These are phyloP conservation scores for Fusarium marasasianum DNA, from an alignment of 2,329 filamentous ascomycete species.

Conservation along the genomic window DNA sequence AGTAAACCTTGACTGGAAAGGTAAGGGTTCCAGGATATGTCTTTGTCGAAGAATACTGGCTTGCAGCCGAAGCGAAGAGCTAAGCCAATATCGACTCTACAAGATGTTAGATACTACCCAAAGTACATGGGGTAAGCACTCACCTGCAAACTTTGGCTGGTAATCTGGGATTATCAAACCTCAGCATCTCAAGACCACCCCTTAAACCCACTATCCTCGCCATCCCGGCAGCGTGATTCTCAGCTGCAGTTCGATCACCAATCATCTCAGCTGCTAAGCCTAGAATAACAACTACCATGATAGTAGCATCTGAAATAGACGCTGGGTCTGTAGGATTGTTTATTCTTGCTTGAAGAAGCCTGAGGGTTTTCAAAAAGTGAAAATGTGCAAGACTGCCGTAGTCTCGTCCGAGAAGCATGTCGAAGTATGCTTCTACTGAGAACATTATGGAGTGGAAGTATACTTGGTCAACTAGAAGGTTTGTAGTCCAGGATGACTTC, in stretches of 20 bases:
- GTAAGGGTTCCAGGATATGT: slow-evolving; percentile 30
- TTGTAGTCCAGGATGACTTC: slow-evolving; percentile 28
- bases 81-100: slow-evolving; percentile 28
- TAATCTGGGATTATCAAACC: slow-evolving; percentile 26
- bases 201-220: slow-evolving; percentile 28
- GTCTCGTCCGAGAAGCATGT: background rate
- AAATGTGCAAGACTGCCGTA: slow-evolving; percentile 18
- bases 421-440: slow-evolving; percentile 21
- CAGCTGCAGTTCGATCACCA: slow-evolving; percentile 11
- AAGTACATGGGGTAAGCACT: rapidly evolving
- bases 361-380: slow-evolving; percentile 32
- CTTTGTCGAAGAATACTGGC: slow-evolving; percentile 17
- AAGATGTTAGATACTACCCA: rapidly evolving
- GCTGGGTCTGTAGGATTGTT: background rate
- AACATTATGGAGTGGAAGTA: slow-evolving; percentile 34
- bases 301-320: slow-evolving; percentile 25
- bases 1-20: slow-evolving; percentile 1
- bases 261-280: slow-evolving; percentile 25
- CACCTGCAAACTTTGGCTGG: slow-evolving; percentile 37
- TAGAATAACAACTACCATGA: slow-evolving; percentile 27
- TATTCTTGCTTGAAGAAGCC: slow-evolving; percentile 27
- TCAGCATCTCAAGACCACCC: slow-evolving; percentile 26
- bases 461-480: slow-evolving; percentile 21
- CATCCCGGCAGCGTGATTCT: slow-evolving; percentile 29
- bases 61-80: slow-evolving; percentile 18